Base-by-base conservation (phyloP, 352 stramenopile genomes). In the Pythium aquatile region DNA sequence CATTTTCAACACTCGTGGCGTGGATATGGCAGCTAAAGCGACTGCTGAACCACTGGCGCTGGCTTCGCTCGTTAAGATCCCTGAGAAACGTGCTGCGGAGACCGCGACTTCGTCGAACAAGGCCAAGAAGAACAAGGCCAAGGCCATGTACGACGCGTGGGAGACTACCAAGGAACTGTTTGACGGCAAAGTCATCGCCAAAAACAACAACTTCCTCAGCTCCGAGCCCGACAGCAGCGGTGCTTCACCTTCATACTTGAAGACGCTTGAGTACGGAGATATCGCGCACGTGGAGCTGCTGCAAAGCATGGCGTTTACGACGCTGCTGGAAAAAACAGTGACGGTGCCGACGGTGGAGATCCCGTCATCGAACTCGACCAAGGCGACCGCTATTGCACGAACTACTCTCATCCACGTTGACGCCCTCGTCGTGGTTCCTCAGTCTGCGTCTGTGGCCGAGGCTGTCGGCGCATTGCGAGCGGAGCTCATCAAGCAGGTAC, bases 231-330 rank as follows among this genome's bases (percentile, higher is more conserved):
- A 28, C 63, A 28, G 51, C 6, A 30, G 33, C 17, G n/a, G 16
- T 62, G 2, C 20, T 24, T 24, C 37, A 16, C 10, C 10, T 1
- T 42, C 37, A 13, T 84, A 81, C 1, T 48, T 91, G 30, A 82
- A 89, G 63, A 88, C 78, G 0, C 57, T 91, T n/a, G 82, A 89
- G 61, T 89, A 86, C 48, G 78, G 79, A 0, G 69, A 81, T 10
- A 79, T 91, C 32, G 61, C 70, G 0, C 79, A 76, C 16, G 24
- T 89, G 1, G 69, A 87, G 39, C 26, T 91, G 26, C 65, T 91
- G 5, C 58, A 74, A 2, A 75, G 65, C 62, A 66, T 91, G 20
- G 59, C 9, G 7, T 61, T 73, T 0, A 63, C 72, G 3, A 17
- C 69, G 20, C 52, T 68, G 32, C 37, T 5, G 37, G 39, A n/a